Percentiles rank a stretch among this genome's conserved stretches.
These are phyloP conservation scores for Trifolium subterraneum DNA, from an alignment of 306 rosid genomes.

Conservation along the genomic window DNA sequence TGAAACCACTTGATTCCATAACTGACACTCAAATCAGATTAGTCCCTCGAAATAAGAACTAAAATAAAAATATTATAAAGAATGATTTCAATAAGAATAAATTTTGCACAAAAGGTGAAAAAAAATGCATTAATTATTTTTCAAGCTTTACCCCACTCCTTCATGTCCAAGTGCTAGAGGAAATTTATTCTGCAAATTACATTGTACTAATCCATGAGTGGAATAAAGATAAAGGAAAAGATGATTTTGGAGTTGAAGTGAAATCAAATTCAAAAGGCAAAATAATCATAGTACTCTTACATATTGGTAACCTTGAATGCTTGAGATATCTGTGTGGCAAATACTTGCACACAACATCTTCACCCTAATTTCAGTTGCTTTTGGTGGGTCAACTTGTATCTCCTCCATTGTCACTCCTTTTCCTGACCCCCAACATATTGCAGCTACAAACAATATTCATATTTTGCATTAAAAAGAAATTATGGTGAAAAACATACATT, in stretches of 20 bases:
- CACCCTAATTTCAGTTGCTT: slow-evolving; percentile 50
- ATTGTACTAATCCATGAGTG: not conserved
- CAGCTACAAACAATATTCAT: slow-evolving; percentile 40
- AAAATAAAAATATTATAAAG: too few relatives aligned
- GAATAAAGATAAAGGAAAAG: not conserved
- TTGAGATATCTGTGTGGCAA: slow-evolving; percentile 56
- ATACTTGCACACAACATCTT: slow-evolving; percentile 66
- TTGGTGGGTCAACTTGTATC: slow-evolving; percentile 64
- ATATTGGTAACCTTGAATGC: slow-evolving; percentile 35
- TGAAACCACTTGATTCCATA: too few relatives aligned
- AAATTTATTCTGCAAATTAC: slow-evolving; percentile 43
- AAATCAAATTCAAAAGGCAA: too few relatives aligned
- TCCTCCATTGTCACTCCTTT: slow-evolving; percentile 53
- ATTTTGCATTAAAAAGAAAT: not conserved
- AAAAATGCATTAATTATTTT: not conserved
- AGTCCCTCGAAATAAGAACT: too few relatives aligned
- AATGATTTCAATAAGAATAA: too few relatives aligned
- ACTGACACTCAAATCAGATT: too few relatives aligned
- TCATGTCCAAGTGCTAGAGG: slow-evolving; percentile 65
- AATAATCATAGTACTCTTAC: too few relatives aligned
- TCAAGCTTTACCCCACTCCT: slow-evolving; percentile 59
- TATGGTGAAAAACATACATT: too few relatives aligned
- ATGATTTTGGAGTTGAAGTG: too few relatives aligned
- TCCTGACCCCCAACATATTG: slow-evolving; percentile 60
- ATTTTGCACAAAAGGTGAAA: too few relatives aligned